Percentiles rank a stretch among this genome's conserved stretches.
phyloP scores from a whole-genome alignment of 2,329 filamentous ascomycete species.

The Phoma herbarum region DNA sequence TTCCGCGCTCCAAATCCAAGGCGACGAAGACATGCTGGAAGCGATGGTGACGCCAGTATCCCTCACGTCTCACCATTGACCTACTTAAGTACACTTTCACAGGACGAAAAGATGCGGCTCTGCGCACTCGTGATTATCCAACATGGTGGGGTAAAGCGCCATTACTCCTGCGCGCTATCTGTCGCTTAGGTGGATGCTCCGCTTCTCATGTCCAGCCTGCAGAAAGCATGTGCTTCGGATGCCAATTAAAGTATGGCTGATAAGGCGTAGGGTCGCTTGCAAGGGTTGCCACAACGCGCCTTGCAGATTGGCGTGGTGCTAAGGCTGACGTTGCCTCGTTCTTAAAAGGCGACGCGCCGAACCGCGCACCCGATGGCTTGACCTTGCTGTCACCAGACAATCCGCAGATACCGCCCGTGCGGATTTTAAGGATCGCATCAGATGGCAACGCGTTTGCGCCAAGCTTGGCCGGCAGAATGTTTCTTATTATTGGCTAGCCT shows the following conservation, averaged over 20 bases:
- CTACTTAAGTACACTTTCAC: no score
- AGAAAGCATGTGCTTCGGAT: neutral
- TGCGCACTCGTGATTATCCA: neutral
- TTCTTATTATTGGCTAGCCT: neutral
- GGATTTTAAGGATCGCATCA: neutral
- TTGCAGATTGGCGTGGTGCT: neutral
- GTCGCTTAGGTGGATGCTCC: neutral
- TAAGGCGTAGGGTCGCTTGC: neutral
- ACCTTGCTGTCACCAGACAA: neutral
- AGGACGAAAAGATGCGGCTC: neutral
- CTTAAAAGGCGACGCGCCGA: neutral
- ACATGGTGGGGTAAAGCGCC: neutral
- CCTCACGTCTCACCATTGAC: no score
- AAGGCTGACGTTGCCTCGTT: neutral
- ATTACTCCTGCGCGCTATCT: neutral
- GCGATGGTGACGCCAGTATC: no score
- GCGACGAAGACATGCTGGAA: no score
- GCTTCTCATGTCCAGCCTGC: neutral
- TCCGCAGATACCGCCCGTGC: neutral
- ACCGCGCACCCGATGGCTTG: neutral
- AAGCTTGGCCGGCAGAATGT: no score
- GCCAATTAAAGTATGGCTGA: neutral
- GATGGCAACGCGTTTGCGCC: neutral
- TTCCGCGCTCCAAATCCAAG: no score
- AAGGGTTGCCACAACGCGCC: neutral